These are phyloP conservation scores for Russula earlei DNA, from an alignment of 768 basidiomycete genomes.

Conservation along the genomic window DNA sequence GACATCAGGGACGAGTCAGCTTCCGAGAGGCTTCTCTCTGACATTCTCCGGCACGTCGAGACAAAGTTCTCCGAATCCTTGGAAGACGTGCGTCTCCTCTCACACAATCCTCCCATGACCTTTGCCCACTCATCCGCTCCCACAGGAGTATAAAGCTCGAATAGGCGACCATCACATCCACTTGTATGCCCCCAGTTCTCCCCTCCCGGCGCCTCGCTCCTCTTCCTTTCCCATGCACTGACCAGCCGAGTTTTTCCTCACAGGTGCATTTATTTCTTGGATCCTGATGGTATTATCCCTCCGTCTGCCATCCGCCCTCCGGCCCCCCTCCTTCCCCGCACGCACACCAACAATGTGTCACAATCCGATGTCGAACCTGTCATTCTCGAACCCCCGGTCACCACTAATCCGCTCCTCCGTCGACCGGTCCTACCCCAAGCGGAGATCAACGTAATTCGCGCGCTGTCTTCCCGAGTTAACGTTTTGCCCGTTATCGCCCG, in stretches of 20 bases:
- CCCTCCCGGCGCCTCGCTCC: conserved; percentile 3
- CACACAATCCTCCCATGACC: neutral
- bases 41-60: conserved; percentile 67
- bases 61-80: conserved; percentile 61
- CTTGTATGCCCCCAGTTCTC: conserved; percentile 41
- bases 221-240: conserved; percentile 14
- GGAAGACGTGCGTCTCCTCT: conserved; percentile 56
- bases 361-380: conserved; percentile 65
- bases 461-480: conserved; percentile 73
- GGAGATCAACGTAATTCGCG: conserved; percentile 72
- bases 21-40: conserved; percentile 53
- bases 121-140: conserved; percentile 18
- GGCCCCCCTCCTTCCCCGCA: conserved; percentile 55
- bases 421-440: conserved; percentile 56
- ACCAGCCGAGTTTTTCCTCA: conserved; percentile 6
- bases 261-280: conserved; percentile 83
- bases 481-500: conserved; percentile 80
- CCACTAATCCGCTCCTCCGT: conserved; percentile 59
- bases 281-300: conserved; percentile 73
- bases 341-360: conserved; percentile 63
- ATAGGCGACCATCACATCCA: conserved; percentile 72
- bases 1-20: conserved; percentile 60
- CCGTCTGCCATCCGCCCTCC: conserved; percentile 58
- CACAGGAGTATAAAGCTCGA: conserved; percentile 63
- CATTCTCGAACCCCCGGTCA: conserved; percentile 71